phyloP scores from a whole-genome alignment of 768 basidiomycete genomes.

The Mycena filopes region DNA sequence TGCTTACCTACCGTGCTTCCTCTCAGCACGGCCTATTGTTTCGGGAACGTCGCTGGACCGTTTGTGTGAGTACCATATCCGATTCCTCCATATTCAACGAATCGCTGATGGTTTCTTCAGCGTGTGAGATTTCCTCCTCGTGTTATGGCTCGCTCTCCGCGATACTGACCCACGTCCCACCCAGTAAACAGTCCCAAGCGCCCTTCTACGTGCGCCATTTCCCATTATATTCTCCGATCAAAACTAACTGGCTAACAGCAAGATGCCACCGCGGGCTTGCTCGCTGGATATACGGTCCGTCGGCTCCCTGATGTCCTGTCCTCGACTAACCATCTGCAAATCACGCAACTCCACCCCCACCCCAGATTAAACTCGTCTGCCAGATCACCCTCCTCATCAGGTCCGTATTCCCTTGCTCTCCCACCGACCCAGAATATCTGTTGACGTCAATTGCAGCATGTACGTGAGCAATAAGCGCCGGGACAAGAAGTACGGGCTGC shows the following conservation, averaged over 20 bases:
- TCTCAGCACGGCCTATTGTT: slow-evolving; percentile 32
- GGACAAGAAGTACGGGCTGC: slow-evolving; percentile 28
- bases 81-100: no score
- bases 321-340: no score
- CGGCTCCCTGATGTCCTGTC: no score
- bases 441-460: slow-evolving; percentile 23
- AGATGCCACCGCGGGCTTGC: slow-evolving; percentile 30
- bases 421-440: no score
- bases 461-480: slow-evolving; percentile 26
- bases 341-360: no score
- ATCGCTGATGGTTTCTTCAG: no score
- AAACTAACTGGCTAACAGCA: slow-evolving; percentile 6
- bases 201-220: slow-evolving; percentile 25
- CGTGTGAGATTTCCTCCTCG: slow-evolving; percentile 11
- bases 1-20: not conserved
- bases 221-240: not conserved
- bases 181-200: slow-evolving; percentile 31
- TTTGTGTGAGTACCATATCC: slow-evolving; percentile 32
- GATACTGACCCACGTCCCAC: not conserved
- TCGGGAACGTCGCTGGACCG: slow-evolving; percentile 35
- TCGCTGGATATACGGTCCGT: slow-evolving; percentile 33
- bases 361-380: slow-evolving; percentile 34
- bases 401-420: no score
- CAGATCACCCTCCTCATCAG: slow-evolving; percentile 28
- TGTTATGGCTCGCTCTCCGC: no score